phyloP scores from a whole-genome alignment of 352 stramenopile species.

The Globisporangium radiosum region DNA sequence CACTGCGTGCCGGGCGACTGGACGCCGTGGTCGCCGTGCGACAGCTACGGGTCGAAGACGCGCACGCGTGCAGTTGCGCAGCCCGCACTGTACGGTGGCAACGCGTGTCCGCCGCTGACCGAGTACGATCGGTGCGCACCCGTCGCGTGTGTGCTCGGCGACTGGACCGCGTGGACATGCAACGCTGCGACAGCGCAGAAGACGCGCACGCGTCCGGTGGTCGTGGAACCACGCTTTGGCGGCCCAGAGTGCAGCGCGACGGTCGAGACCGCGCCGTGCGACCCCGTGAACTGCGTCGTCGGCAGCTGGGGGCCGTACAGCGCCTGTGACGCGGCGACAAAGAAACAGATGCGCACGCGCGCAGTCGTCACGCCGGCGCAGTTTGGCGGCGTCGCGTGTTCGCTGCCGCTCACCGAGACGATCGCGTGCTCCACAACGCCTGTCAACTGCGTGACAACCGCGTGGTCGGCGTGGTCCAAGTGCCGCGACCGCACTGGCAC shows the following conservation, averaged over 20 bases:
- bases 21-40: constrained; percentile 24
- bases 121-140: constrained; percentile 29
- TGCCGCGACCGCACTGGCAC: constrained; percentile 15
- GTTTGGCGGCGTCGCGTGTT: constrained; percentile 33
- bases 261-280: constrained; percentile 25
- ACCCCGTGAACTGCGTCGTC: constrained; percentile 46
- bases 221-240: constrained; percentile 25
- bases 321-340: constrained; percentile 21
- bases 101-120: constrained; percentile 20
- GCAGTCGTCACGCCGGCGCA: constrained; percentile 20
- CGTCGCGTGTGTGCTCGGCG: constrained; percentile 36
- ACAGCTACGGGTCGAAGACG: constrained; percentile 23
- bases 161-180: constrained; percentile 37
- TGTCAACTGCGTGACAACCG: constrained; percentile 22
- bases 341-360: constrained; percentile 24
- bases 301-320: constrained; percentile 23
- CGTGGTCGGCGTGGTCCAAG: constrained; percentile 20
- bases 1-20: constrained; percentile 35
- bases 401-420: constrained; percentile 5
- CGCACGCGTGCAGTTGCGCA: constrained; percentile 22
- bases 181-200: constrained; percentile 23
- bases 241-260: constrained; percentile 25
- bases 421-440: constrained; percentile 10
- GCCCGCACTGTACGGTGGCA: constrained; percentile 30
- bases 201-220: constrained; percentile 26